phyloP scores from a whole-genome alignment of 805 yeast species.

The Huiozyma sinensis region DNA sequence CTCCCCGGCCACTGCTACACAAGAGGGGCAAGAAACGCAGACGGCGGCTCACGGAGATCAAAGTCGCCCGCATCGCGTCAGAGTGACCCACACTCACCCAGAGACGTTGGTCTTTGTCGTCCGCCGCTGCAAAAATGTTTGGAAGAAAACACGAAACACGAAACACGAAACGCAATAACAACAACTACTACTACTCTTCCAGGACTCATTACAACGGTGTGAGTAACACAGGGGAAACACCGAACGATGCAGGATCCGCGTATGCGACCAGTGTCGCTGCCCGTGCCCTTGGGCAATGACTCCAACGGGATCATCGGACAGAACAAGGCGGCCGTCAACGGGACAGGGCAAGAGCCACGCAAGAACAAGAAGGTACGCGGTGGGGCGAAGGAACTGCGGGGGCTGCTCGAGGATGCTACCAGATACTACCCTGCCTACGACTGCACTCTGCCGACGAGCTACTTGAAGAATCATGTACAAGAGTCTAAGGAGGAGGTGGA shows the following conservation, averaged over 20 bases:
- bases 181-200: neutral
- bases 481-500: neutral
- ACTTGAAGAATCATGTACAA: conserved; percentile 5
- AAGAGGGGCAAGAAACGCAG: no score
- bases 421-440: conserved; percentile 20
- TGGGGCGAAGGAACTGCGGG: conserved; percentile 4
- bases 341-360: neutral
- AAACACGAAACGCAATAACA: neutral
- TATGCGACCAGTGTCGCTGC: neutral
- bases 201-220: no score
- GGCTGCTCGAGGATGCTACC: conserved; percentile 20
- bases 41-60: no score
- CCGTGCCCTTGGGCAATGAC: no score
- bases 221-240: no score
- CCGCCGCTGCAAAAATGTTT: no score
- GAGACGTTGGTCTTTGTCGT: no score
- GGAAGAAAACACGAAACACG: no score
- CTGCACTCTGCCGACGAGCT: conserved; percentile 17
- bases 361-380: neutral
- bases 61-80: no score
- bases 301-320: neutral
- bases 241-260: neutral
- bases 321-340: no score
- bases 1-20: no score
- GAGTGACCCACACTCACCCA: no score